Evolutionary conservation across 352 stramenopile genomes (phyloP).

Genomic region (Phytophthora idaei): DNA sequence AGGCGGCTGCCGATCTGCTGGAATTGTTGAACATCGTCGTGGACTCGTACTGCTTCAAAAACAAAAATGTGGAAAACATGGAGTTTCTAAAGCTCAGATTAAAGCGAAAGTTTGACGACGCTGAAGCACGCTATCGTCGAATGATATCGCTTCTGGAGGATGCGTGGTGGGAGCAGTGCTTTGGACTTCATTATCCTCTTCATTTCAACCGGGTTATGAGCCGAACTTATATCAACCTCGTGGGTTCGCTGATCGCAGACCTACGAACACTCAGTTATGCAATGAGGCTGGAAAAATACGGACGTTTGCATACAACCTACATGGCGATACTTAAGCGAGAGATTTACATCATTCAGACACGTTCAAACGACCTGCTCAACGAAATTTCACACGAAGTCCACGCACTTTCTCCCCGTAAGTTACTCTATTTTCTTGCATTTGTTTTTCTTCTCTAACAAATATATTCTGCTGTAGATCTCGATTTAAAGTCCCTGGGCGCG

Average conservation of each 20-base stretch:
- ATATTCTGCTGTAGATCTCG: slow-evolving; percentile 36
- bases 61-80: slow-evolving; percentile 82
- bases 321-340: slow-evolving; percentile 74
- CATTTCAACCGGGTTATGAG: slow-evolving; percentile 69
- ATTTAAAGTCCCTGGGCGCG: slow-evolving; percentile 45
- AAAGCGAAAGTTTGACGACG: slow-evolving; percentile 64
- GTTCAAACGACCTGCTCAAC: slow-evolving; percentile 56
- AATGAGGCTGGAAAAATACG: slow-evolving; percentile 73
- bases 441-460: neutral
- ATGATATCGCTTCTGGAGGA: slow-evolving; percentile 67
- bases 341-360: slow-evolving; percentile 77
- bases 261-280: slow-evolving; percentile 66
- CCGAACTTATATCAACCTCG: slow-evolving; percentile 66
- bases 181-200: slow-evolving; percentile 57
- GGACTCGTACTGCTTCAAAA: slow-evolving; percentile 85
- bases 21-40: slow-evolving; percentile 78
- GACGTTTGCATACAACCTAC: slow-evolving; percentile 56
- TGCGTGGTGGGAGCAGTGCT: slow-evolving; percentile 81
- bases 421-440: neutral
- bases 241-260: slow-evolving; percentile 64
- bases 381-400: slow-evolving; percentile 69
- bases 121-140: slow-evolving; percentile 43
- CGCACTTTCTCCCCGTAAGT: slow-evolving; percentile 50
- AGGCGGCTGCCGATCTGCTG: slow-evolving; percentile 50
- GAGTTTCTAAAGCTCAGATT: slow-evolving; percentile 75